Evolutionary conservation across 345 rosid genomes (phyloP), one percentile per base, ranked within the genome.

Genomic region (Anacardium occidentale): DNA sequence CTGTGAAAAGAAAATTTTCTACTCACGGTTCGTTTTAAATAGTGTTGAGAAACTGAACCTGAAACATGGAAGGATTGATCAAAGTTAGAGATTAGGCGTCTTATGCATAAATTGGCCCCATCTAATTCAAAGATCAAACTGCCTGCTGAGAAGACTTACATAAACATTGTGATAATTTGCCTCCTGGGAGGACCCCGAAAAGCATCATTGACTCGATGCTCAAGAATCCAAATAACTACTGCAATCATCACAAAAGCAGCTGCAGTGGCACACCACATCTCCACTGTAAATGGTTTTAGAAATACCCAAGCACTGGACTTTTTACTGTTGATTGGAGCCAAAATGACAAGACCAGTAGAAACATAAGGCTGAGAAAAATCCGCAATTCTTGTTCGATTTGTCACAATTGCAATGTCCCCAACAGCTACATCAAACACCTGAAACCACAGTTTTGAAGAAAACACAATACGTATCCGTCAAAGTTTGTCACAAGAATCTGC

Each of bases 21-120:
- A 51, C 93, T 89, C 85, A 94, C 98, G 86, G 69, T 92, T 86
- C 79, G 80, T 83, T 81, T 85, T 89, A 79, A 92, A 94, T 74
- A 92, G 77, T 8, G 98, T 92, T 18, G 98, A 90, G 86, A 94
- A 88, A 85, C 98, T 92, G 82, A 94, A 94, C 90, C 98, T 94
- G 93, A 79, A 67, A 82, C 37, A 59, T 37, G 55, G 29, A 47
- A 21, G 22, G 18, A 57, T 62, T 29, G 37, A 72, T 68, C 18
- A 18, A 52, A 17, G 54, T 81, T 60, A 77, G 78, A 74, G 68
- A 15, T 62, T 52, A 69, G 52, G n/a, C 44, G 18, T 21, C 54
- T 0, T 1, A 51, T 40, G 7, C 4, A 61, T 10, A 18, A n/a
- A 69, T 4, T 4, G 51, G 47, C 15, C 60, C 59, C 63, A 55